Conservation (phyloP, 1,284 basidiomycete species). For the Puccinia triticina region DNA sequence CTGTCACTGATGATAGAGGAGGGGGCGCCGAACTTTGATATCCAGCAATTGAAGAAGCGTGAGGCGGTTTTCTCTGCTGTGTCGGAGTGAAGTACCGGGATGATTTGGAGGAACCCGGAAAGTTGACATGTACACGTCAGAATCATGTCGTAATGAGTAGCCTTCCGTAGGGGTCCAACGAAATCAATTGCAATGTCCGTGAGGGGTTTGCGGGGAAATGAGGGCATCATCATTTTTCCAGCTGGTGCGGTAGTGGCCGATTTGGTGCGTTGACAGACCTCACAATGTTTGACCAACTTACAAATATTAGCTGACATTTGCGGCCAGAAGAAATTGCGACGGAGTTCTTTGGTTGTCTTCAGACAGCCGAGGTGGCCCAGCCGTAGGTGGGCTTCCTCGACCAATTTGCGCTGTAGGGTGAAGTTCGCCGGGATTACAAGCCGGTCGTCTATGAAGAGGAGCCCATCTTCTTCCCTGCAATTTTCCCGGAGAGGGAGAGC, state of each 20-base stretch:
- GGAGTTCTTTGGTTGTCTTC: too few species aligned
- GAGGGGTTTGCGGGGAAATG: neutral
- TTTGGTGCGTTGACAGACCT: neutral
- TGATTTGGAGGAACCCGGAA: neutral
- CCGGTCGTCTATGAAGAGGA: too few species aligned
- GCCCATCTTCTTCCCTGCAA: too few species aligned
- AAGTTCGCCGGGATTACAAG: too few species aligned
- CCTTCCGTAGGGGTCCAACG: neutral
- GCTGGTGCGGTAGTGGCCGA: neutral
- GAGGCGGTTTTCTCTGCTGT: neutral
- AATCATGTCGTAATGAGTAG: neutral
- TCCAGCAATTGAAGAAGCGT: neutral
- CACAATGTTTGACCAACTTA: neutral
- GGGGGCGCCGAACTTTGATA: neutral
- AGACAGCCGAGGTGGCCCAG: too few species aligned
- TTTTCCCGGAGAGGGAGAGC: too few species aligned
- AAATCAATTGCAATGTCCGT: neutral
- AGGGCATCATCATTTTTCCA: neutral
- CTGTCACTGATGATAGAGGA: neutral
- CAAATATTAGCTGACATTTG: neutral
- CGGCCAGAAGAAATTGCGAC: conserved; percentile 1
- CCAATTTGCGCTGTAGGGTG: too few species aligned
- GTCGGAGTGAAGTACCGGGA: neutral
- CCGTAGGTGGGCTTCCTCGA: too few species aligned
- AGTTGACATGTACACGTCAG: neutral